Base-by-base conservation (phyloP, 2,329 filamentous ascomycete species). In the Ceratocystis alfenasii region DNA sequence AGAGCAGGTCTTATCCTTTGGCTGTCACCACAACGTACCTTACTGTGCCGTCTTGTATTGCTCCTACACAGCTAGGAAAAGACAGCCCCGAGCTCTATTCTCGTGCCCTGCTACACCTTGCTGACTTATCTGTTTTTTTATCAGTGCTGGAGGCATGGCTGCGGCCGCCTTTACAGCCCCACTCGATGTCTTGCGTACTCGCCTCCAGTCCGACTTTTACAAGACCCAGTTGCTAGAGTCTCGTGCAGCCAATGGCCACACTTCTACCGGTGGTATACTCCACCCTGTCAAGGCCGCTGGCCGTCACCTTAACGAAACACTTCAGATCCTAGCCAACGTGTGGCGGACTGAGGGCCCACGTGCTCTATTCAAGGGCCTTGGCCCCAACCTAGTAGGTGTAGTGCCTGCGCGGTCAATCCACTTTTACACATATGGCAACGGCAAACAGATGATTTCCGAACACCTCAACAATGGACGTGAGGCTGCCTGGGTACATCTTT, bases 401-500 rank as follows among this genome's bases (percentile, higher is more conserved):
- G 88, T 96, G 7, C 92, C 92, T 1, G 92, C 92, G 20, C 82
- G 91, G 68, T 87, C 88, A 64, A 96, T 96, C 76, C 95, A 95
- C 75, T 97, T 97, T 75, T 96, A 87, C 77, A 86, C 90, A 15
- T 96, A 96, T 74, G 90, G 90, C 63, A 97, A 95, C 73, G 88
- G 90, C 70, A 97, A 97, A 78, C 82, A 87, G 41, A 78, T 95
- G 61, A 86, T 95, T 68, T 86, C 87, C 30, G 81, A 90, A 63
- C 82, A 87, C 71, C 85, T 89, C 73, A 90, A 93, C 75, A 73
- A 83, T 70, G 84, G 87, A 62, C 74, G 85, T 70, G 83, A 91
- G 72, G 83, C 84, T 15, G 82, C 88, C 0, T 88, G 84, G 80
- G 86, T 96, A 10, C 90, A 96, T 74, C 80, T 96, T 7, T 78